phyloP scores from a whole-genome alignment of 2,329 filamentous ascomycete species.

The Alternaria sp. region DNA sequence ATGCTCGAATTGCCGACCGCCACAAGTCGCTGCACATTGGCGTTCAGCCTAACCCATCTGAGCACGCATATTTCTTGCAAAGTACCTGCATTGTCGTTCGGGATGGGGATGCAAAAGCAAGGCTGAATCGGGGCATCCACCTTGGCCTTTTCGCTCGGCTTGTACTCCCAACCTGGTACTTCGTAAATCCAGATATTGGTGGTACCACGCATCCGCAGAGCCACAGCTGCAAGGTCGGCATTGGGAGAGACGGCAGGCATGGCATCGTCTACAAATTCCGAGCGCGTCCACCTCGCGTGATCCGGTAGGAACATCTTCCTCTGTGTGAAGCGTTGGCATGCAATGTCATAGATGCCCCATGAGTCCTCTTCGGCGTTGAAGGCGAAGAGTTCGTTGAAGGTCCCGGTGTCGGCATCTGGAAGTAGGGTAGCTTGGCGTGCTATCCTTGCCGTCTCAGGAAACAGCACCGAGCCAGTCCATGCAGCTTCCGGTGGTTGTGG shows the following conservation, averaged over 20 bases:
- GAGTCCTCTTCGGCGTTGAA: conserved; percentile 50
- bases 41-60: conserved; percentile 43
- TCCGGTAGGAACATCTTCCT: conserved; percentile 48
- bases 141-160: conserved; percentile 31
- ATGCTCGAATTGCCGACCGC: conserved; percentile 47
- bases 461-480: conserved; percentile 51
- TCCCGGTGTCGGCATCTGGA: conserved; percentile 46
- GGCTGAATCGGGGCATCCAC: conserved; percentile 45
- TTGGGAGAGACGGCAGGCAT: conserved; percentile 50
- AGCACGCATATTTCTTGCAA: conserved; percentile 47
- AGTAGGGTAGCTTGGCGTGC: conserved; percentile 49
- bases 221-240: conserved; percentile 47
- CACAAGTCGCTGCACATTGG: conserved; percentile 43
- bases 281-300: conserved; percentile 46
- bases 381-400: conserved; percentile 50
- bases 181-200: conserved; percentile 50
- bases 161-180: conserved; percentile 45
- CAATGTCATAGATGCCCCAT: conserved; percentile 51
- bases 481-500: conserved; percentile 44
- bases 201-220: conserved; percentile 45
- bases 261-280: conserved; percentile 49
- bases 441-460: conserved; percentile 47
- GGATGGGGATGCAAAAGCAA: conserved; percentile 46
- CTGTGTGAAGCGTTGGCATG: conserved; percentile 46
- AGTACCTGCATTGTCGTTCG: conserved; percentile 37